phyloP scores from a whole-genome alignment of 140 eudicot genomes.

The Anethum foeniculum region DNA sequence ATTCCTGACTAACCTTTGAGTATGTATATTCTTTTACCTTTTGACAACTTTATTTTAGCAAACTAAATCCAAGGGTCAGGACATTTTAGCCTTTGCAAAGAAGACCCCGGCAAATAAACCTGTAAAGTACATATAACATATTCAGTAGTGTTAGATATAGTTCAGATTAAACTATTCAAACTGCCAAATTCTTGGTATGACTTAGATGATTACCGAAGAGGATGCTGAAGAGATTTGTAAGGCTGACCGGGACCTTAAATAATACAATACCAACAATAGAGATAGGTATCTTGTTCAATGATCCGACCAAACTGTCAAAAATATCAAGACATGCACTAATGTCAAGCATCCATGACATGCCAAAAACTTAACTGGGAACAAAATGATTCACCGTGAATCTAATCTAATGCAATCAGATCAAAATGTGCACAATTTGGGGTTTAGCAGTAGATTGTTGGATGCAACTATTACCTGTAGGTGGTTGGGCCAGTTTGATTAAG shows the following conservation, averaged over 20 bases:
- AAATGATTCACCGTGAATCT: background rate
- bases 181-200: background rate
- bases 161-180: background rate
- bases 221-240: slow-evolving; percentile 61
- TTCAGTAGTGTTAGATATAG: background rate
- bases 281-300: slow-evolving; percentile 75
- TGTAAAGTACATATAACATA: slow-evolving; percentile 12
- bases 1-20: background rate
- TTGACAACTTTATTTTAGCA: background rate
- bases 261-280: slow-evolving; percentile 62
- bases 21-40: background rate
- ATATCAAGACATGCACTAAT: background rate
- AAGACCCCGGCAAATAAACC: slow-evolving; percentile 79
- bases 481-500: slow-evolving; percentile 71
- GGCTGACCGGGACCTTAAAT: slow-evolving; percentile 67
- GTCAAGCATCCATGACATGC: background rate
- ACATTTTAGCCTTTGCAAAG: slow-evolving; percentile 77
- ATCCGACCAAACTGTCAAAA: slow-evolving; percentile 60
- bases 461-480: slow-evolving; percentile 58
- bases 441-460: background rate
- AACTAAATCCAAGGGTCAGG: slow-evolving; percentile 17
- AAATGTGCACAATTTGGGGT: background rate
- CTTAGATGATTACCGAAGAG: slow-evolving; percentile 50
- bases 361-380: background rate
- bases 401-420: too few relatives aligned